Conservation (phyloP, 2,329 filamentous ascomycete species). For the Colletotrichum truncatum region DNA sequence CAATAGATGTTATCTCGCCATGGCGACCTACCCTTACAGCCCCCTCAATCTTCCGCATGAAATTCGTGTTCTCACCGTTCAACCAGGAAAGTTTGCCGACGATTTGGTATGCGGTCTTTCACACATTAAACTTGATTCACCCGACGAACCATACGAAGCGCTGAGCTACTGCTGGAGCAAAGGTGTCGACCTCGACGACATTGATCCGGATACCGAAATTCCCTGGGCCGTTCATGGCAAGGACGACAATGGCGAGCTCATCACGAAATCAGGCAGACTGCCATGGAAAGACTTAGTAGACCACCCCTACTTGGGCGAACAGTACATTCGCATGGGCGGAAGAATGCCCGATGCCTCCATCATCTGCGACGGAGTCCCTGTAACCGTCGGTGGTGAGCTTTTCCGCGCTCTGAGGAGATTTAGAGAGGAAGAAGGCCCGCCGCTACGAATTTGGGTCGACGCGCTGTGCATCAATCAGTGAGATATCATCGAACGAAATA, state of each 20-base stretch:
- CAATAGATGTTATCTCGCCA: background rate
- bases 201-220: background rate
- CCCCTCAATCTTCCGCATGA: slow-evolving; percentile 14
- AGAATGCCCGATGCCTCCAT: slow-evolving; percentile 14
- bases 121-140: background rate
- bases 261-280: background rate
- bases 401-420: slow-evolving; percentile 13
- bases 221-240: slow-evolving; percentile 13
- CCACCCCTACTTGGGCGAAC: slow-evolving; percentile 30
- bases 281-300: slow-evolving; percentile 33
- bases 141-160: slow-evolving; percentile 32
- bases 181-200: background rate
- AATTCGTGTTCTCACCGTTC: slow-evolving; percentile 18
- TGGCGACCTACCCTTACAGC: slow-evolving; percentile 15
- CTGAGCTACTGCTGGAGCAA: slow-evolving; percentile 36
- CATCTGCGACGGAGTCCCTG: slow-evolving; percentile 10
- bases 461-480: slow-evolving; percentile 30
- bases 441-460: slow-evolving; percentile 26
- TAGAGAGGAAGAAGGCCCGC: background rate
- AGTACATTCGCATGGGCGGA: slow-evolving; percentile 13
- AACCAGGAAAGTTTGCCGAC: slow-evolving; percentile 14
- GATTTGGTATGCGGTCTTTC: background rate
- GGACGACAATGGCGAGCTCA: background rate
- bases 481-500: slow-evolving; percentile 19
- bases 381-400: slow-evolving; percentile 22